phyloP scores from a whole-genome alignment of 768 basidiomycete genomes.

The Leccinum aurantiacum region DNA sequence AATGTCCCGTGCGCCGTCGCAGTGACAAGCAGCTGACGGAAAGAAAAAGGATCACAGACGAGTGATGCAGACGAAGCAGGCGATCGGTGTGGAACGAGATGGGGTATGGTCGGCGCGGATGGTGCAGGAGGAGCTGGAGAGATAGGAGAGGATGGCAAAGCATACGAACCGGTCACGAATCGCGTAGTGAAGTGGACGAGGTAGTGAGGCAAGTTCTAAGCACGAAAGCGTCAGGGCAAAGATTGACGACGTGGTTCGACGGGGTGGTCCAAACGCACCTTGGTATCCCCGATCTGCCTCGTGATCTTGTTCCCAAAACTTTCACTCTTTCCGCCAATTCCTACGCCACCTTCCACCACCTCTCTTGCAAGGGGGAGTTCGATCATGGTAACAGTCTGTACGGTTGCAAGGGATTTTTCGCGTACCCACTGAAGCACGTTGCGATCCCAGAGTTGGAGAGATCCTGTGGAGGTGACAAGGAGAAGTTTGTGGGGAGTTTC shows the following conservation, averaged over 20 bases:
- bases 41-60: constrained; percentile 78
- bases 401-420: constrained; percentile 74
- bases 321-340: constrained; percentile 34
- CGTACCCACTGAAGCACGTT: constrained; percentile 67
- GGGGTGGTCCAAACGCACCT: constrained; percentile 38
- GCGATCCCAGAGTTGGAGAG: constrained; percentile 72
- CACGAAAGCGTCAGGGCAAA: not conserved
- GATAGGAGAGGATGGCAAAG: constrained; percentile 42
- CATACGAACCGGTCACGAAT: constrained; percentile 69
- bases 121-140: constrained; percentile 8
- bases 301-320: constrained; percentile 47
- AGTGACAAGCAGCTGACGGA: constrained; percentile 77
- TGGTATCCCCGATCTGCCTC: constrained; percentile 59
- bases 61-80: constrained; percentile 39
- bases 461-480: constrained; percentile 72
- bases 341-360: constrained; percentile 16
- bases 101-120: constrained; percentile 19
- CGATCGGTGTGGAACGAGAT: constrained; percentile 19
- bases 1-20: constrained; percentile 73
- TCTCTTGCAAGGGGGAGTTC: constrained; percentile 66
- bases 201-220: constrained; percentile 70
- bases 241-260: not conserved
- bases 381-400: constrained; percentile 68
- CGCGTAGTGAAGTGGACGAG: constrained; percentile 63
- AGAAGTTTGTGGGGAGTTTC: constrained; percentile 43